Conservation (phyloP, 352 stramenopile genomes). For the Blastocystis sp. region DNA sequence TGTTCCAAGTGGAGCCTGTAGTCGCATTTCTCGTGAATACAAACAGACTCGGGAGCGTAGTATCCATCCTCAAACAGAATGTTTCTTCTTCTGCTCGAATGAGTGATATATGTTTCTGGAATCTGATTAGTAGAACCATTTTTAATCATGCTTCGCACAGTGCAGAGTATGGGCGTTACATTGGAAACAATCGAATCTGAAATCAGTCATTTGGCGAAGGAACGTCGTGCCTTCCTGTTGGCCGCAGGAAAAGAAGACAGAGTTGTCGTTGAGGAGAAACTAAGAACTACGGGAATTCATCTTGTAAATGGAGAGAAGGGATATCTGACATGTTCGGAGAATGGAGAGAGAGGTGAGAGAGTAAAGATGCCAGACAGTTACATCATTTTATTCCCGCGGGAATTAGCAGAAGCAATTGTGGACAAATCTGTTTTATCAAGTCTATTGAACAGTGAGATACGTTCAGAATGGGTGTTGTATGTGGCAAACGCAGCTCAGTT, state of each 20-base stretch:
- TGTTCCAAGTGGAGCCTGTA: not conserved
- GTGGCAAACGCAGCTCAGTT: too few relatives aligned
- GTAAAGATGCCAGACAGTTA: not conserved
- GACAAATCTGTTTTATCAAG: too few relatives aligned
- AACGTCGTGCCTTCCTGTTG: not conserved
- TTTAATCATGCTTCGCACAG: not conserved
- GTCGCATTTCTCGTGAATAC: not conserved
- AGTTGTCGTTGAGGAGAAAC: not conserved
- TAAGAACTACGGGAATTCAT: not conserved
- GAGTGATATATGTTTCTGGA: not conserved
- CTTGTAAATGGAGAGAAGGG: not conserved
- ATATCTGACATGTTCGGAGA: too few relatives aligned
- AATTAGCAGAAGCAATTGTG: not conserved
- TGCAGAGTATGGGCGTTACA: not conserved
- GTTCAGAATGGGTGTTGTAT: too few relatives aligned
- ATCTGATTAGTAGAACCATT: not conserved
- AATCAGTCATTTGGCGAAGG: not conserved
- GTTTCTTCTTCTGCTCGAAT: not conserved
- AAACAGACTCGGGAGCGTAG: not conserved
- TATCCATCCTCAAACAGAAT: not conserved
- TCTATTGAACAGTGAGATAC: too few relatives aligned
- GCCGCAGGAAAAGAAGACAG: not conserved
- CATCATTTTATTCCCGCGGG: not conserved
- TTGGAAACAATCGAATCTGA: not conserved
- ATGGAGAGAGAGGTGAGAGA: too few relatives aligned